Evolutionary conservation across 139 green algal species (phyloP), one percentile per base, ranked within the genome.

Genomic region (Desmodesmus armatus): DNA sequence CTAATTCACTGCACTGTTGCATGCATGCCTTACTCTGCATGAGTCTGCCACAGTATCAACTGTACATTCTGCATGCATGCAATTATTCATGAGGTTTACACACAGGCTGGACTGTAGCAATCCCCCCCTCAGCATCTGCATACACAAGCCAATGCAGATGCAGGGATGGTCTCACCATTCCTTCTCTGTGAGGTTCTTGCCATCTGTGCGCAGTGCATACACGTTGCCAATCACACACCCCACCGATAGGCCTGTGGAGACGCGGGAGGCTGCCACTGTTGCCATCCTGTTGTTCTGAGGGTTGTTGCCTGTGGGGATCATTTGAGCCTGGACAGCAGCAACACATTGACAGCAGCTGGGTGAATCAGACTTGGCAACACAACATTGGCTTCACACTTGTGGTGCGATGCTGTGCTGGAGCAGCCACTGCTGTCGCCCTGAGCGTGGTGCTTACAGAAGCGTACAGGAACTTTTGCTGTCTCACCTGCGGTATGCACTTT

Each of bases 251-350:
- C 78, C 58, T 25, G 53, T 84, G 60, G 17, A 66, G 23, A 60
- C 1, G 4, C 60, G 44, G 27, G 58, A 43, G 44, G 78, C 60
- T 65, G 78, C 78, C n/a, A 31, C n/a, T 41, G 78, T 84, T 25
- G 78, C 60, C 33, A 51, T 35, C 27, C 44, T 44, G 63, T 85
- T 78, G 79, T 77, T 75, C 65, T 70, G 77, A n/a, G 60, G 23
- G 55, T 37, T 41, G 77, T 67, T 63, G 19, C 35, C 31, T 1
- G 69, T 31, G 17, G 23, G 29, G 27, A 63, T 31, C 27, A 69
- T 47, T 3, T 75, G 67, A 7, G 60, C 60, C 9, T 9, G 27
- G 60, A 19, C 60, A n/a, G 60, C 60, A n/a, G 60, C 7, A n/a
- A 27, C 27, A 9, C 60, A 70, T 19, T 39, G 6, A 11, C 9